These are phyloP conservation scores for Mortierella hygrophila DNA, from an alignment of 192 early-diverging fungal genomes.

Conservation along the genomic window DNA sequence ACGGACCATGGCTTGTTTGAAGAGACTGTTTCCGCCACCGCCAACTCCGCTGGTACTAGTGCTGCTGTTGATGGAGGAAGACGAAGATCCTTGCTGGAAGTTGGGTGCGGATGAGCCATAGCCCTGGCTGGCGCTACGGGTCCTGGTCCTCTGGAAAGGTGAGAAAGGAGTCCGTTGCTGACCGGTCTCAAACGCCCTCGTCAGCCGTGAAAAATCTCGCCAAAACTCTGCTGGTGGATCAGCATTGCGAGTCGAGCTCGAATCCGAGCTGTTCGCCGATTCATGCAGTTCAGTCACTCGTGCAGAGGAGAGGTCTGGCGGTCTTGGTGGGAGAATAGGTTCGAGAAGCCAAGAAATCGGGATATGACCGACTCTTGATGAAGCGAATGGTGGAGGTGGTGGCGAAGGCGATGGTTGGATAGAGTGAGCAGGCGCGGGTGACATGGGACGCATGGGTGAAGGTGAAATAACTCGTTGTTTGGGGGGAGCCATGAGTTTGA, in stretches of 20 bases:
- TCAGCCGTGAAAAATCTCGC: constrained; percentile 45
- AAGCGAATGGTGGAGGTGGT: constrained; percentile 18
- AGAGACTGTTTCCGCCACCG: constrained; percentile 2
- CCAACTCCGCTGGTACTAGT: not conserved
- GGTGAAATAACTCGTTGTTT: constrained; percentile 24
- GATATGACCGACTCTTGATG: constrained; percentile 24
- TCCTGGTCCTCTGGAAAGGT: constrained; percentile 27
- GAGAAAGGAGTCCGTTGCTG: constrained; percentile 39
- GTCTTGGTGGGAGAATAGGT: constrained; percentile 39
- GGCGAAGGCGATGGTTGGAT: constrained; percentile 3
- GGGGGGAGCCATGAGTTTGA: constrained; percentile 42
- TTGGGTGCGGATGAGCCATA: not conserved
- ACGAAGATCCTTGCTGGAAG: not conserved
- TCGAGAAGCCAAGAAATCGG: constrained; percentile 51
- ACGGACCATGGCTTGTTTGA: constrained; percentile 23
- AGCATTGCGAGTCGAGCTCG: constrained; percentile 1
- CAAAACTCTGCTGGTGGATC: constrained; percentile 41
- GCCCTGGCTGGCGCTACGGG: constrained; percentile 17
- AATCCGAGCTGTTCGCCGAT: not conserved
- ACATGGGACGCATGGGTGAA: not conserved
- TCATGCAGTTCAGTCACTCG: not conserved
- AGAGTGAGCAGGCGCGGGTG: not conserved
- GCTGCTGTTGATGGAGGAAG: not conserved
- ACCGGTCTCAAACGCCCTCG: constrained; percentile 34
- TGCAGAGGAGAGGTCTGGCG: constrained; percentile 6